Conservation (phyloP, 2,329 filamentous ascomycete species). For the Golovinomyces cichoracearum region DNA sequence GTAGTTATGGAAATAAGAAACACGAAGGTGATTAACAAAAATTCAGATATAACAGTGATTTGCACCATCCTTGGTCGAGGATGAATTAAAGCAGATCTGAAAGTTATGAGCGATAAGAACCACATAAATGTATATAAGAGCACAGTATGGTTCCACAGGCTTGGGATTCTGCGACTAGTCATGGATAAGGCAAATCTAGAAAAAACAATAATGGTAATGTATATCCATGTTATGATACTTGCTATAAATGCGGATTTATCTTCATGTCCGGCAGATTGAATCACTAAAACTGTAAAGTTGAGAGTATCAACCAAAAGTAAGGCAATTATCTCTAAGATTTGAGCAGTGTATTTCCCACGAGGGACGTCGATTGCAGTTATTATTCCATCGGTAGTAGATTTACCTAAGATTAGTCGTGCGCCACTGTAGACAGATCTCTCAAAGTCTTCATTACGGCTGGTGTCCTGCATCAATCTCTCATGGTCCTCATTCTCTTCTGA, state of each 20-base stretch:
- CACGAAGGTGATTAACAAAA: constrained; percentile 47
- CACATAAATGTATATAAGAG: constrained; percentile 61
- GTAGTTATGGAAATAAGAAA: constrained; percentile 54
- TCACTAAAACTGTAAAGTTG: constrained; percentile 37
- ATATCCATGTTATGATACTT: constrained; percentile 52
- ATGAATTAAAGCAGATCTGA: constrained; percentile 67
- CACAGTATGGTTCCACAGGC: constrained; percentile 82
- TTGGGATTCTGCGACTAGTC: constrained; percentile 39
- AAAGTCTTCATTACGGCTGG: constrained; percentile 23
- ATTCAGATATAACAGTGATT: constrained; percentile 44
- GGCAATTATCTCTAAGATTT: constrained; percentile 49
- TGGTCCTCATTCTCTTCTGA: not conserved
- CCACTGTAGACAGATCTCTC: constrained; percentile 30
- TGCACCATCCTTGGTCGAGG: constrained; percentile 36
- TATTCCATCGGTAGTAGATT: constrained; percentile 35
- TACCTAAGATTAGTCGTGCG: constrained; percentile 30
- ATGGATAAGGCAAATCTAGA: constrained; percentile 43
- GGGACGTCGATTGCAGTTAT: constrained; percentile 53
- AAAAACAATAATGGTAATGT: constrained; percentile 47
- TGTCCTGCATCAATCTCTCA: constrained; percentile 5
- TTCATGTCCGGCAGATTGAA: constrained; percentile 30
- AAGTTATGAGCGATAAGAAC: constrained; percentile 47
- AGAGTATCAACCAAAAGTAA: constrained; percentile 45
- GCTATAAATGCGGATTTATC: constrained; percentile 35
- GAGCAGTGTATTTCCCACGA: constrained; percentile 40